A percentile compares a stretch with the other conserved stretches of the same genome.
These are phyloP conservation scores for Fistulinella prunicolor DNA, from an alignment of 768 basidiomycete genomes.

Conservation along the genomic window DNA sequence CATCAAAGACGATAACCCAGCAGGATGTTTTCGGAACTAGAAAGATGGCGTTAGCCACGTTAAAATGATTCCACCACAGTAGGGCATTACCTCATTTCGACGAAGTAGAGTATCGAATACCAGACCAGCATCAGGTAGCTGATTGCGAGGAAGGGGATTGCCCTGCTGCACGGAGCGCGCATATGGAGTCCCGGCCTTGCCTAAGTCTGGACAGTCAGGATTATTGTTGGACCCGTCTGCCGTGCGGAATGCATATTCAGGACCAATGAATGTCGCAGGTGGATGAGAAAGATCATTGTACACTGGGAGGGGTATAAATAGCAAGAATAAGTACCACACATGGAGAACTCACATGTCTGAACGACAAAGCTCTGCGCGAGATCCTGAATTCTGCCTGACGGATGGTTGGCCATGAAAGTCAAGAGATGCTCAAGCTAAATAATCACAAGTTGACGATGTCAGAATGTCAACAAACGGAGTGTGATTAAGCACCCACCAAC, in stretches of 20 bases:
- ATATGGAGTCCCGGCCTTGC: constrained; percentile 76
- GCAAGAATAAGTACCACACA: background rate
- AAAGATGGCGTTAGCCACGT: background rate
- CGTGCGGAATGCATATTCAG: constrained; percentile 60
- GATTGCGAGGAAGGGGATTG: constrained; percentile 60
- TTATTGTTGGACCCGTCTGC: constrained; percentile 84
- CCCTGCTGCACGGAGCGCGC: constrained; percentile 77
- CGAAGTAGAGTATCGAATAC: constrained; percentile 78
- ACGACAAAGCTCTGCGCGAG: constrained; percentile 39
- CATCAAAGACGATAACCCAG: constrained; percentile 75
- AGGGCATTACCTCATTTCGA: constrained; percentile 55
- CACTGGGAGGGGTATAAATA: constrained; percentile 39
- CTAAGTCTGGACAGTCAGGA: constrained; percentile 62
- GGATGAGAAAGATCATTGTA: constrained; percentile 85
- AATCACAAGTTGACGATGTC: background rate
- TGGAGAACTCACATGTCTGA: constrained; percentile 49
- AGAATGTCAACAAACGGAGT: background rate
- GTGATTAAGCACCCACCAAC: constrained; percentile 45
- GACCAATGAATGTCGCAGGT: constrained; percentile 63
- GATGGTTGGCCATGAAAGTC: constrained; percentile 57
- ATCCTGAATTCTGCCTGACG: constrained; percentile 44
- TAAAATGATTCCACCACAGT: background rate
- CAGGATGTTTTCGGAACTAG: constrained; percentile 74
- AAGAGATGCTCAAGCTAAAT: constrained; percentile 69
- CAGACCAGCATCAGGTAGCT: constrained; percentile 75